Evolutionary conservation across 2,329 filamentous ascomycete genomes (phyloP).

Genomic region (Trichoderma gracile): DNA sequence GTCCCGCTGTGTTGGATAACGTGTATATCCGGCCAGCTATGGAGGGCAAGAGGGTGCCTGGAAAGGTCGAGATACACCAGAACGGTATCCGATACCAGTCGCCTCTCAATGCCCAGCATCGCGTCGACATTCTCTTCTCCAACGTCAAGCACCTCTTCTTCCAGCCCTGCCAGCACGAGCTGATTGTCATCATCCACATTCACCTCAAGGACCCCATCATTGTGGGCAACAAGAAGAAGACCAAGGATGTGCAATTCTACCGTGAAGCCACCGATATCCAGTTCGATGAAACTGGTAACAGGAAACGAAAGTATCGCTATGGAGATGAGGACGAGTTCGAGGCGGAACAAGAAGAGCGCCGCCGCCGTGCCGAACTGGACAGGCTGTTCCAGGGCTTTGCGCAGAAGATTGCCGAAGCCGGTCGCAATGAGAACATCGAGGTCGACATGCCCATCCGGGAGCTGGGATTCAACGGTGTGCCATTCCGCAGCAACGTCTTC

Average conservation of each 20-base stretch:
- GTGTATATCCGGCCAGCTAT: conserved; percentile 94
- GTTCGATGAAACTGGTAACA: conserved; percentile 97
- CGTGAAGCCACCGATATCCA: conserved; percentile 97
- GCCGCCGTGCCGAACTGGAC: conserved; percentile 87
- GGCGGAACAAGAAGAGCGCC: conserved; percentile 93
- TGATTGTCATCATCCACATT: conserved; percentile 97
- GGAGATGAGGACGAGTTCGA: conserved; percentile 99
- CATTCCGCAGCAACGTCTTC: conserved; percentile 91
- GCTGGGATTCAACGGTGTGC: conserved; percentile 94
- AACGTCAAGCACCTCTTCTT: conserved; percentile 99
- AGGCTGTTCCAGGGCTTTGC: conserved; percentile 94
- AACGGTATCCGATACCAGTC: conserved; percentile 97
- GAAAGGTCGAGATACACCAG: conserved; percentile 95
- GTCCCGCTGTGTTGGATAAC: conserved; percentile 85
- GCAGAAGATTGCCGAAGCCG: conserved; percentile 95
- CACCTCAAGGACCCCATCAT: conserved; percentile 98
- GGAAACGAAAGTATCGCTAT: conserved; percentile 95
- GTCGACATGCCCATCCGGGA: conserved; percentile 97
- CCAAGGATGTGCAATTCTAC: conserved; percentile 98
- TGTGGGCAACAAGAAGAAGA: conserved; percentile 96
- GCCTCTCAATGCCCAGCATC: conserved; percentile 73
- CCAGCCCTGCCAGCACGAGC: conserved; percentile 91
- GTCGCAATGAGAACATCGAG: conserved; percentile 83
- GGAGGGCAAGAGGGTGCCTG: conserved; percentile 94
- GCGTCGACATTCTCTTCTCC: conserved; percentile 93